A percentile compares a stretch with the other conserved stretches of the same genome.
Evolutionary conservation across 768 basidiomycete genomes (phyloP).

Genomic region (Serendipita sp.): DNA sequence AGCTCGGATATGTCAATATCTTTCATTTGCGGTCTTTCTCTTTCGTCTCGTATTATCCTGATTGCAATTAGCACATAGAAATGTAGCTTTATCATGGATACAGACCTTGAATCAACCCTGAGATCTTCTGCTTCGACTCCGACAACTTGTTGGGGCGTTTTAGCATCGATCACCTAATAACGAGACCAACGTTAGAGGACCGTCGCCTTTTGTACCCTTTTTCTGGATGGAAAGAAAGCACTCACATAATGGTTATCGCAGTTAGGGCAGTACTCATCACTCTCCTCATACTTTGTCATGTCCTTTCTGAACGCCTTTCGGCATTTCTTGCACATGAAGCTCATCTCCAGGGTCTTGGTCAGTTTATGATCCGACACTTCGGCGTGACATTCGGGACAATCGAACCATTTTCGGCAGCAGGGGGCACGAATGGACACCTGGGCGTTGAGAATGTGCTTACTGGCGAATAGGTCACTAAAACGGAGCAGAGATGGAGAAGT

Average conservation of each 20-base stretch:
- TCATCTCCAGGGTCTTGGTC: constrained; percentile 66
- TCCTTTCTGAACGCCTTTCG: constrained; percentile 96
- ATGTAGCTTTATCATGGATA: constrained; percentile 5
- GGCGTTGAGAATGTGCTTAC: constrained; percentile 92
- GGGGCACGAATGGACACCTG: constrained; percentile 94
- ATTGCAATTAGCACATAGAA: not conserved
- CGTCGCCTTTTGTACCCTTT: no score
- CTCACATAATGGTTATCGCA: constrained; percentile 97
- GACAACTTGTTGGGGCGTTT: constrained; percentile 71
- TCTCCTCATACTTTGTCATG: constrained; percentile 82
- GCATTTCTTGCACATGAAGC: constrained; percentile 75
- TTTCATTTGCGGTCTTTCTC: not conserved
- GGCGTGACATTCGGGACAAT: constrained; percentile 91
- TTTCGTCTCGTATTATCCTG: constrained; percentile 1
- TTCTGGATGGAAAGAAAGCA: constrained; percentile 10
- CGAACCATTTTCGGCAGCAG: constrained; percentile 96
- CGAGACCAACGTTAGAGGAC: not conserved
- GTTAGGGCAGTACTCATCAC: constrained; percentile 95
- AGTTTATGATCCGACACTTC: constrained; percentile 65
- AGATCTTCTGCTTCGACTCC: constrained; percentile 87
- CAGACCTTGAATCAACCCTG: constrained; percentile 71
- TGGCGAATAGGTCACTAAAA: constrained; percentile 19
- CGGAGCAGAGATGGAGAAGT: no score
- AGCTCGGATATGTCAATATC: constrained; percentile 4
- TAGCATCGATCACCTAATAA: constrained; percentile 78